Evolutionary conservation across 208 protist species (phyloP).

Genomic region (Leishmania martiniquensis): DNA sequence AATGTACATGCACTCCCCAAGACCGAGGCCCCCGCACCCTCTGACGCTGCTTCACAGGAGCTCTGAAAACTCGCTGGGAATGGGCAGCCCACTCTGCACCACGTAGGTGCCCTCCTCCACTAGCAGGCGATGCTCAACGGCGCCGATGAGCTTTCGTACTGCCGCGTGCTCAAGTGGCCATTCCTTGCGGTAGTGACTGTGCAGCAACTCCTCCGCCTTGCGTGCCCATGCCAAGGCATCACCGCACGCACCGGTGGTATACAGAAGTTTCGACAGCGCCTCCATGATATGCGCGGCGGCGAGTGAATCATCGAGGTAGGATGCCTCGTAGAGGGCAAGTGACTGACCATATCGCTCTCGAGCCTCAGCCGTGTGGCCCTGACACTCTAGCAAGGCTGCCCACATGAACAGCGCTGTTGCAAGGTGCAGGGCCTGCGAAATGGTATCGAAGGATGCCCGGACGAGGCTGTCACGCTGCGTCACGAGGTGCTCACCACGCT

Average conservation of each 20-base stretch:
- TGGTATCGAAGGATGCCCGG: constrained; percentile 25
- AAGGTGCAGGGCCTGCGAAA: constrained; percentile 14
- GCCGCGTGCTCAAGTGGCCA: constrained; percentile 45
- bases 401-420: constrained; percentile 29
- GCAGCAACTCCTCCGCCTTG: constrained; percentile 33
- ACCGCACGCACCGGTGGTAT: constrained; percentile 48
- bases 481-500: constrained; percentile 11
- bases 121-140: constrained; percentile 38
- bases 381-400: constrained; percentile 45
- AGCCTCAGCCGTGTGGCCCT: constrained; percentile 33
- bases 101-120: constrained; percentile 53
- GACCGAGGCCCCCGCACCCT: background rate
- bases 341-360: constrained; percentile 46
- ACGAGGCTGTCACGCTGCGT: constrained; percentile 27
- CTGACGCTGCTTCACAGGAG: constrained; percentile 7
- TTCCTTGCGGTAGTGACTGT: constrained; percentile 38
- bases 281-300: constrained; percentile 35
- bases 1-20: background rate
- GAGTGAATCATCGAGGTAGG: constrained; percentile 37
- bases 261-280: constrained; percentile 49
- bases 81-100: constrained; percentile 31
- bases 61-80: constrained; percentile 12
- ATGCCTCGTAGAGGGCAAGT: constrained; percentile 52
- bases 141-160: constrained; percentile 29
- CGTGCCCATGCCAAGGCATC: constrained; percentile 53